Percentiles rank a stretch among this genome's conserved stretches.
phyloP scores from a whole-genome alignment of 2,329 filamentous ascomycete genomes.

The Pestalotiopsis sp. region DNA sequence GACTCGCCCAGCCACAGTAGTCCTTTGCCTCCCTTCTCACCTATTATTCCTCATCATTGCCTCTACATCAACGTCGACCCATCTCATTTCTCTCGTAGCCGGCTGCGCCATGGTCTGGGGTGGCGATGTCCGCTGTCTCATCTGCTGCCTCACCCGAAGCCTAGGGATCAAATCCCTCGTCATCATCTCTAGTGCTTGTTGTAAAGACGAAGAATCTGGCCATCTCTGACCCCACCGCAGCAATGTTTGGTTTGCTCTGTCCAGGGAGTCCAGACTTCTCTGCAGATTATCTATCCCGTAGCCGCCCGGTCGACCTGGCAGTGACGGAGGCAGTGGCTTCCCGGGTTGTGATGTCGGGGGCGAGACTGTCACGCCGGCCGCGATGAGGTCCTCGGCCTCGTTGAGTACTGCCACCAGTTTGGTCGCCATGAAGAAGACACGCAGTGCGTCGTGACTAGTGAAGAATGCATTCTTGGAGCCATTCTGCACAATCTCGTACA shows the following conservation, averaged over 20 bases:
- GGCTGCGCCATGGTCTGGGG: conserved; percentile 28
- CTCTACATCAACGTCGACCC: conserved; percentile 46
- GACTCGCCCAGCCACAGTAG: not conserved
- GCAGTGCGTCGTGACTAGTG: conserved; percentile 85
- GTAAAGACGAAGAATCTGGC: conserved; percentile 57
- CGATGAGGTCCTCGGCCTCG: conserved; percentile 57
- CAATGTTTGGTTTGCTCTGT: conserved; percentile 55
- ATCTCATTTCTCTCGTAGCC: conserved; percentile 38
- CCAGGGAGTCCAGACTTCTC: conserved; percentile 57
- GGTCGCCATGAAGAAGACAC: conserved; percentile 74
- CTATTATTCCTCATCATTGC: conserved; percentile 40
- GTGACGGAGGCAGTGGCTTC: conserved; percentile 52
- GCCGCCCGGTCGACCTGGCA: conserved; percentile 47
- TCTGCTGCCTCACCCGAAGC: conserved; percentile 40
- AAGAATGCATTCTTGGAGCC: conserved; percentile 66
- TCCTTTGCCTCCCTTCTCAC: not conserved
- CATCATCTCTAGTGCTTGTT: conserved; percentile 52
- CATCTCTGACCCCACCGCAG: conserved; percentile 60
- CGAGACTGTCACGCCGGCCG: conserved; percentile 50
- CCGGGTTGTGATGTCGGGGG: conserved; percentile 45
- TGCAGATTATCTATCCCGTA: conserved; percentile 52
- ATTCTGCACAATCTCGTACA: conserved; percentile 68
- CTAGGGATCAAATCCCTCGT: conserved; percentile 46
- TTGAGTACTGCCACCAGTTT: conserved; percentile 64
- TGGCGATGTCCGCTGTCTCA: conserved; percentile 35